These are phyloP conservation scores for Phytomonas francai DNA, from an alignment of 208 protist genomes.

Conservation along the genomic window DNA sequence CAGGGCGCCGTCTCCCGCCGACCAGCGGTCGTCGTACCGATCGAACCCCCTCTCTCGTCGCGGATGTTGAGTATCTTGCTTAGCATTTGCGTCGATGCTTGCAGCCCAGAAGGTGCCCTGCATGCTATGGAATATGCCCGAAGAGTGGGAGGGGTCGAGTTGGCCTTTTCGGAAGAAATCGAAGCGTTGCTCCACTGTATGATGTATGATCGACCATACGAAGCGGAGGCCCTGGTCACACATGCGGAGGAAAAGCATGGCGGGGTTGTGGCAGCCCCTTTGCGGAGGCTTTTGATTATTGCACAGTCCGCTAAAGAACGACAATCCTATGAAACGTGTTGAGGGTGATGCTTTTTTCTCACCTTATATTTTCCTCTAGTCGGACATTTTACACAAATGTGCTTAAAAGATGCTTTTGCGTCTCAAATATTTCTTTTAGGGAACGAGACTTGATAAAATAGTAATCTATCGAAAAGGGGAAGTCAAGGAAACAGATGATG, in stretches of 20 bases:
- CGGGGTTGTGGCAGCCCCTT: constrained; percentile 23
- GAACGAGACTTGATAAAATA: neutral
- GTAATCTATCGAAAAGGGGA: neutral
- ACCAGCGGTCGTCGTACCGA: constrained; percentile 14
- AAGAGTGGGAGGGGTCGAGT: constrained; percentile 50
- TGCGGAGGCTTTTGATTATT: constrained; percentile 40
- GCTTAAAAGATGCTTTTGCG: neutral
- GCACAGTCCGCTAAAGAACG: constrained; percentile 1
- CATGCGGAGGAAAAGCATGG: constrained; percentile 31
- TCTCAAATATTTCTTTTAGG: neutral
- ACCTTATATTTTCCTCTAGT: neutral
- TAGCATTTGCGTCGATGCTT: constrained; percentile 68
- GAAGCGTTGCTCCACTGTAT: constrained; percentile 69
- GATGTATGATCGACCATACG: constrained; percentile 54
- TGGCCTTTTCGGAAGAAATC: constrained; percentile 51
- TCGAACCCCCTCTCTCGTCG: constrained; percentile 27
- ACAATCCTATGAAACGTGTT: neutral
- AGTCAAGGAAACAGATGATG: neutral
- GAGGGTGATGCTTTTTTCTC: neutral
- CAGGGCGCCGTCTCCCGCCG: constrained; percentile 21
- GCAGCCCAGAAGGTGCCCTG: constrained; percentile 61
- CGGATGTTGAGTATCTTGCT: constrained; percentile 62
- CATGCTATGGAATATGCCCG: constrained; percentile 57
- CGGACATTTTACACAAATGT: neutral
- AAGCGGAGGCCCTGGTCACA: constrained; percentile 65